These are phyloP conservation scores for Penicillium paneum DNA, from an alignment of 2,329 filamentous ascomycete species.

Conservation along the genomic window DNA sequence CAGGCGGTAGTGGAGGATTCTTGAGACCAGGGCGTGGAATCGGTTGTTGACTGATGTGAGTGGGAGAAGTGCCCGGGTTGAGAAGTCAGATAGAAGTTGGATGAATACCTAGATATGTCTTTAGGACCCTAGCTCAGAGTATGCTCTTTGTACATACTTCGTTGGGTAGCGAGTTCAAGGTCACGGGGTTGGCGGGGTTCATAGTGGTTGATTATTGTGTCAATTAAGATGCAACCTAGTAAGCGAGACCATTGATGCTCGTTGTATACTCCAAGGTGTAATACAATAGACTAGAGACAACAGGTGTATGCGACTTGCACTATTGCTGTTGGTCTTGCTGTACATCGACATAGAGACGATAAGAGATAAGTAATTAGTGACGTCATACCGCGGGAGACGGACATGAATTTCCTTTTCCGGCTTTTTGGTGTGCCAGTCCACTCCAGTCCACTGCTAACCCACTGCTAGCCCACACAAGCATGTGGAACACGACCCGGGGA, in stretches of 20 bases:
- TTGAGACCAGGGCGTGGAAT: slow-evolving; percentile 61
- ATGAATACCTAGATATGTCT: slow-evolving; percentile 47
- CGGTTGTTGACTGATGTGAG: slow-evolving; percentile 59
- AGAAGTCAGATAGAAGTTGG: slow-evolving; percentile 49
- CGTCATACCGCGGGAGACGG: not conserved
- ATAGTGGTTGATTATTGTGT: slow-evolving; percentile 7
- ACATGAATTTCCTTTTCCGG: not conserved
- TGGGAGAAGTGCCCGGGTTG: slow-evolving; percentile 54
- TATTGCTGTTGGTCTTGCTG: not conserved
- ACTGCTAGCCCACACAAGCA: not conserved
- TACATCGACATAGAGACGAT: not conserved
- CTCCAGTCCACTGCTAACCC: not conserved
- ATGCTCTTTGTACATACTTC: slow-evolving; percentile 26
- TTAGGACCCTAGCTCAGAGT: not conserved
- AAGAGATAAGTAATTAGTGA: not conserved
- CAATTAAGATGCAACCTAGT: not conserved
- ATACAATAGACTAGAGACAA: not conserved
- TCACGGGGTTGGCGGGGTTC: slow-evolving; percentile 6
- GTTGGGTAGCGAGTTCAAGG: slow-evolving; percentile 33
- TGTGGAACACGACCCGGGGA: not conserved
- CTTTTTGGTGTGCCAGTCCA: not conserved
- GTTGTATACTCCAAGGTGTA: not conserved
- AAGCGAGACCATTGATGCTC: not conserved
- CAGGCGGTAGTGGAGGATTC: slow-evolving; percentile 64
- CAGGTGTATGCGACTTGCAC: not conserved